phyloP scores from a whole-genome alignment of 768 basidiomycete genomes.

The Tylopilus balloui region DNA sequence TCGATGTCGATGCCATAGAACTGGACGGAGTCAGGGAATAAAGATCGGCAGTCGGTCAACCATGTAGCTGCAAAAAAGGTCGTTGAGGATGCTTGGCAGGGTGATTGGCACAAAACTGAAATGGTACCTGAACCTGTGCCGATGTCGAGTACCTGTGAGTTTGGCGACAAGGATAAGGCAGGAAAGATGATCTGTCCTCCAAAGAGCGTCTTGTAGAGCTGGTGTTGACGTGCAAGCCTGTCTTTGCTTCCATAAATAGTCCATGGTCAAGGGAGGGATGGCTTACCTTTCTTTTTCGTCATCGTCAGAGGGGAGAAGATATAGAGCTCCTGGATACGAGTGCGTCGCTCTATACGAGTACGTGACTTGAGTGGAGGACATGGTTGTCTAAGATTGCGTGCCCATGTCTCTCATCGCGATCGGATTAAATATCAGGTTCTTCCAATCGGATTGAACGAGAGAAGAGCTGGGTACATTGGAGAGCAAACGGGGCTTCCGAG shows the following conservation, averaged over 20 bases:
- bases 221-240: conserved; percentile 19
- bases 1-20: conserved; percentile 8
- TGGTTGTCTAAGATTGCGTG: background rate
- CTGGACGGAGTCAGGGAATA: conserved; percentile 9
- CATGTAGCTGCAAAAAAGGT: conserved; percentile 7
- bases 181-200: conserved; percentile 17
- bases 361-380: background rate
- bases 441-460: too few relatives aligned
- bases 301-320: conserved; percentile 23
- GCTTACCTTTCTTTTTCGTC: conserved; percentile 16
- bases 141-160: conserved; percentile 18
- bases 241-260: background rate
- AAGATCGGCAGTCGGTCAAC: conserved; percentile 13
- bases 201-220: conserved; percentile 16
- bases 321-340: conserved; percentile 15
- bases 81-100: background rate
- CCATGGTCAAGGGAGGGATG: background rate
- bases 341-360: background rate
- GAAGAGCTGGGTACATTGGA: too few relatives aligned
- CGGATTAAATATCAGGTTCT: too few relatives aligned
- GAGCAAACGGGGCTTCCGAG: too few relatives aligned
- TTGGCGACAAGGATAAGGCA: background rate
- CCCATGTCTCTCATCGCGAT: background rate
- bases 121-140: conserved; percentile 23
- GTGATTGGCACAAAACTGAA: too few relatives aligned